Evolutionary conservation across 2,329 filamentous ascomycete genomes (phyloP).

Genomic region (Monilinia vaccinii-corymbosi): DNA sequence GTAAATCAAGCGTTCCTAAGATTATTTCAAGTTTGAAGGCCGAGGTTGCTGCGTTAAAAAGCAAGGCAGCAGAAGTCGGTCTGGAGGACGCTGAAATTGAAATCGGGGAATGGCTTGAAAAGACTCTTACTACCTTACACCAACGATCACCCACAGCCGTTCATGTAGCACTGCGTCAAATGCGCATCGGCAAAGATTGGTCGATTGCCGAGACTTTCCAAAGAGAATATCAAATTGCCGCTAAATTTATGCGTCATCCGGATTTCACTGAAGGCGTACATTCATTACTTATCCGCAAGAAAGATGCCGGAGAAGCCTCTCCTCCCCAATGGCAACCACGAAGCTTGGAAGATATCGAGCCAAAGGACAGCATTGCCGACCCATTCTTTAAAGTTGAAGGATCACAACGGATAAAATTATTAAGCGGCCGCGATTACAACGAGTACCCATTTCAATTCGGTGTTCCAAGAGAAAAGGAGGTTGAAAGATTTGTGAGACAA

Average conservation of each 20-base stretch:
- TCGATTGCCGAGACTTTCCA: constrained; percentile 76
- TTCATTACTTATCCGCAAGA: constrained; percentile 57
- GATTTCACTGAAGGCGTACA: constrained; percentile 93
- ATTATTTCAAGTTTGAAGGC: constrained; percentile 51
- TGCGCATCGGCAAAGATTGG: constrained; percentile 70
- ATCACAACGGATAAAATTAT: constrained; percentile 44
- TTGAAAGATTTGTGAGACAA: constrained; percentile 37
- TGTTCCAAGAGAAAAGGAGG: constrained; percentile 62
- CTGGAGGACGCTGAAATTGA: constrained; percentile 20
- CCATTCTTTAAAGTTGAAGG: constrained; percentile 57
- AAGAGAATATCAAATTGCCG: constrained; percentile 75
- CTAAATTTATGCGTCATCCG: constrained; percentile 79
- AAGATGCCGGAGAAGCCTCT: constrained; percentile 37
- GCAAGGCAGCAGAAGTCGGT: constrained; percentile 32
- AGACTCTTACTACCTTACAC: constrained; percentile 66
- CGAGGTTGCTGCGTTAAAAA: constrained; percentile 24
- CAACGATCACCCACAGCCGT: constrained; percentile 79
- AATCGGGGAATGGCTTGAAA: constrained; percentile 64
- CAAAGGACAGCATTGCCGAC: constrained; percentile 44
- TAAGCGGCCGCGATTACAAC: constrained; percentile 53
- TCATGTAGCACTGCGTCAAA: constrained; percentile 74
- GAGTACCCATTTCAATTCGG: constrained; percentile 64
- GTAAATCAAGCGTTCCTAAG: constrained; percentile 53
- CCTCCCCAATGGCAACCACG: constrained; percentile 61
- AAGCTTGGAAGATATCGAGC: constrained; percentile 57